phyloP scores from a whole-genome alignment of 805 yeast species.

The Scheffersomyces lignosus region DNA sequence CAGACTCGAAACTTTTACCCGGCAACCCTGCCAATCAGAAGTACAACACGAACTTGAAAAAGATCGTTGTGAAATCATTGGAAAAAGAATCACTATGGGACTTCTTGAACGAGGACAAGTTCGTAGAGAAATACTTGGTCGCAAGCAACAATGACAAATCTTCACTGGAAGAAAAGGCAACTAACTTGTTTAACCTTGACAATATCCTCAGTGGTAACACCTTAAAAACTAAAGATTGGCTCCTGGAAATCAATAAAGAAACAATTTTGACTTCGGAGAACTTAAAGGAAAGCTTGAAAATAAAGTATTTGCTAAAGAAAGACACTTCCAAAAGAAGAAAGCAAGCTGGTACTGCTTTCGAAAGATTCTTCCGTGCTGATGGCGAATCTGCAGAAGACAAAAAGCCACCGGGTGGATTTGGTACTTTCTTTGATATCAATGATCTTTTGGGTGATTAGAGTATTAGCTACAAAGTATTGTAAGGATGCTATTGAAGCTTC shows the following conservation, averaged over 20 bases:
- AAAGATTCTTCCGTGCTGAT: slow-evolving; percentile 4
- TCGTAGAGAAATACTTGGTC: slow-evolving; percentile 22
- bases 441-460: slow-evolving; percentile 4
- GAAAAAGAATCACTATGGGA: slow-evolving; percentile 15
- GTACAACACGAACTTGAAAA: slow-evolving; percentile 22
- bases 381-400: background rate
- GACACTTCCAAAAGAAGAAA: slow-evolving; percentile 13
- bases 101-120: slow-evolving; percentile 23
- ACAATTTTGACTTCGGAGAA: slow-evolving; percentile 15
- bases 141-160: slow-evolving; percentile 3
- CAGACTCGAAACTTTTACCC: slow-evolving; percentile 20
- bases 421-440: slow-evolving; percentile 12
- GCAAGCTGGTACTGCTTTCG: slow-evolving; percentile 3
- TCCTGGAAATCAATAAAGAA: slow-evolving; percentile 11
- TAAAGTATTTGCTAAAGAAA: slow-evolving; percentile 20
- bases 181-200: slow-evolving; percentile 32
- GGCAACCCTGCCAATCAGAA: slow-evolving; percentile 33
- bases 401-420: slow-evolving; percentile 5
- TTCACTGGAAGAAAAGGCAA: slow-evolving; percentile 7
- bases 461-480: too few species aligned
- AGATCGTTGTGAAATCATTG: slow-evolving; percentile 23
- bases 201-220: slow-evolving; percentile 26
- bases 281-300: slow-evolving; percentile 22
- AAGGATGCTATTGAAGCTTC: too few species aligned
- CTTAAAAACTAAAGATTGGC: slow-evolving; percentile 13